Evolutionary conservation across 164 flowering plant genomes (phyloP).

Genomic region (Chimonanthus salicifolius): DNA sequence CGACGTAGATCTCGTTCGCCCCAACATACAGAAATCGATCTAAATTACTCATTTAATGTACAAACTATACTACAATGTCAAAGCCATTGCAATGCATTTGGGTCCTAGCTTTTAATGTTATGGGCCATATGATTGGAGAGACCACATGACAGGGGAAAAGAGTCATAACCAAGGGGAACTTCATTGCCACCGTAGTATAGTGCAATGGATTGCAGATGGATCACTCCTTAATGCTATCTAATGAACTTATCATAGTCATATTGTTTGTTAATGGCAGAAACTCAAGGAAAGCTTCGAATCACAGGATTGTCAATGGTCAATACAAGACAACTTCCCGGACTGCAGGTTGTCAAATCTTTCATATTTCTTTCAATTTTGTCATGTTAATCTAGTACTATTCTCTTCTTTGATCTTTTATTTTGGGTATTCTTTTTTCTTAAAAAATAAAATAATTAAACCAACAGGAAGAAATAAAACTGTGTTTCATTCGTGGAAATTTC

Average conservation of each 20-base stretch:
- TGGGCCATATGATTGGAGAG: neutral
- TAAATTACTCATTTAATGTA: no score
- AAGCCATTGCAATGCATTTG: neutral
- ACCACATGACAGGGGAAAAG: neutral
- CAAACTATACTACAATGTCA: neutral
- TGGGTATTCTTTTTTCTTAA: no score
- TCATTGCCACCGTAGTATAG: neutral
- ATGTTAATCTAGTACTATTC: no score
- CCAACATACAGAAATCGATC: no score
- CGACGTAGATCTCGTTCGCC: no score
- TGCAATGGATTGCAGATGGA: neutral
- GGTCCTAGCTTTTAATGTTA: neutral
- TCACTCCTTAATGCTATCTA: neutral
- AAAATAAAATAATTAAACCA: no score
- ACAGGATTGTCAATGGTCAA: conserved; percentile 76
- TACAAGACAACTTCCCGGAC: conserved; percentile 50
- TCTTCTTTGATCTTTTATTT: no score
- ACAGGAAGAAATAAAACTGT: no score
- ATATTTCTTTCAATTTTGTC: no score
- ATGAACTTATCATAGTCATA: neutral
- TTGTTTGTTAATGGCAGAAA: conserved; percentile 8
- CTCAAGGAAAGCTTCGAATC: conserved; percentile 31
- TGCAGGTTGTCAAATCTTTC: conserved; percentile 33
- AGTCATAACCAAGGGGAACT: no score
- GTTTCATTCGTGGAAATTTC: no score